Percentiles rank a stretch among this genome's conserved stretches.
These are phyloP conservation scores for Paralagenidium karlingii DNA, from an alignment of 352 stramenopile species.

Conservation along the genomic window DNA sequence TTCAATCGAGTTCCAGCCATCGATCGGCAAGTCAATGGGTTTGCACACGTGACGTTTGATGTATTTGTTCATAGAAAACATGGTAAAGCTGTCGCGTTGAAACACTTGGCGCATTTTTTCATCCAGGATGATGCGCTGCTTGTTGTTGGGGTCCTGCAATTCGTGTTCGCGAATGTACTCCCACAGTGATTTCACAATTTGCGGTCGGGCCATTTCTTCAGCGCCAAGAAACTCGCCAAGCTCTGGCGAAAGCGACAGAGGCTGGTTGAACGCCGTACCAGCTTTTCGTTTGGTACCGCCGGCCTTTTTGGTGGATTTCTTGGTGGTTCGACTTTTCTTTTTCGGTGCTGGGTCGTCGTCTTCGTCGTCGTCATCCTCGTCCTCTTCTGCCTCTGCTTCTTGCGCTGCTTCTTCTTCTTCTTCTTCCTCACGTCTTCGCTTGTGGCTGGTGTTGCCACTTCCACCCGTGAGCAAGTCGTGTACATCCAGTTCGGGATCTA, in stretches of 20 bases:
- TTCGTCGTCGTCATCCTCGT: slow-evolving; percentile 81
- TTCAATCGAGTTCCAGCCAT: slow-evolving; percentile 57
- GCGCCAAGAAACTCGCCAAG: slow-evolving; percentile 64
- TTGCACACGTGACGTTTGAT: slow-evolving; percentile 80
- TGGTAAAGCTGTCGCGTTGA: slow-evolving; percentile 74
- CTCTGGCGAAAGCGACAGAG: slow-evolving; percentile 65
- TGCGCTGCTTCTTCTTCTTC: slow-evolving; percentile 14
- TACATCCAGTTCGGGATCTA: too few species aligned
- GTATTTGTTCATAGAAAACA: slow-evolving; percentile 86
- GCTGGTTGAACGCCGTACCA: slow-evolving; percentile 57
- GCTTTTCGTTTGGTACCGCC: slow-evolving; percentile 28
- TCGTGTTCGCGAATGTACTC: slow-evolving; percentile 93
- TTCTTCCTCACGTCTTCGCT: slow-evolving; percentile 25
- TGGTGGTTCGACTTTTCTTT: slow-evolving; percentile 19
- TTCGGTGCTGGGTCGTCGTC: slow-evolving; percentile 52
- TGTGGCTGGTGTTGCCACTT: not conserved
- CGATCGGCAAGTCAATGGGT: slow-evolving; percentile 34
- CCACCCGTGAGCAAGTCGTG: slow-evolving; percentile 1
- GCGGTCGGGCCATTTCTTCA: slow-evolving; percentile 74
- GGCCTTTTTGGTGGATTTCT: slow-evolving; percentile 3
- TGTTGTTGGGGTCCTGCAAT: slow-evolving; percentile 91
- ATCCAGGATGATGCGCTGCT: slow-evolving; percentile 89
- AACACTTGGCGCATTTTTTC: slow-evolving; percentile 74
- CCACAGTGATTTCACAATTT: slow-evolving; percentile 93
- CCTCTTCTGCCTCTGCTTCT: slow-evolving; percentile 47